Evolutionary conservation across 441 rosid genomes (phyloP).

Genomic region (Daphne laureola): DNA sequence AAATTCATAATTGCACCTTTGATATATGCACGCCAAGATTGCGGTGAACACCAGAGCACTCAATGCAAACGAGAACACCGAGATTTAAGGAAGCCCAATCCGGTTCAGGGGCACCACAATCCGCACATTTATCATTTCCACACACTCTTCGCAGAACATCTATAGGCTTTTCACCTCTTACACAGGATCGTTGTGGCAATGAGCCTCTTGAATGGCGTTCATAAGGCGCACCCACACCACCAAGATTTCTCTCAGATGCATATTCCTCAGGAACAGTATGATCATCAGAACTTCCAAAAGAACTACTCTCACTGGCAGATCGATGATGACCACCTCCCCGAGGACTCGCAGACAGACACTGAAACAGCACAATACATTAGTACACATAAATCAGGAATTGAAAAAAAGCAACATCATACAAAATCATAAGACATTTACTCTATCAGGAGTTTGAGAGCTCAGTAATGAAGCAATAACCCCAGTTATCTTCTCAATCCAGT

Average conservation of each 20-base stretch:
- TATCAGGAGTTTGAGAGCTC: conserved; percentile 94
- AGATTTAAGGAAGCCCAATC: conserved; percentile 99
- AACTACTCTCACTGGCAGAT: conserved; percentile 98
- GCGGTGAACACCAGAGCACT: conserved; percentile 98
- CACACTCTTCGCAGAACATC: conserved; percentile 71
- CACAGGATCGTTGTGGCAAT: conserved; percentile 61
- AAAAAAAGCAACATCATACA: conserved; percentile 9
- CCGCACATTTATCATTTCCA: conserved; percentile 98
- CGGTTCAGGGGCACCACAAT: conserved; percentile 98
- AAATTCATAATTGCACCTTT: conserved; percentile 46
- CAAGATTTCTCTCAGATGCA: conserved; percentile 64
- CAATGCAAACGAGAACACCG: conserved; percentile 97
- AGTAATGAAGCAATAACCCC: conserved; percentile 99
- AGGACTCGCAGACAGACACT: conserved; percentile 77
- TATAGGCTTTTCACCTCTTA: conserved; percentile 88
- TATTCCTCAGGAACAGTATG: conserved; percentile 72
- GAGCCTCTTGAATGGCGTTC: conserved; percentile 59
- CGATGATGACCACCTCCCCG: conserved; percentile 97
- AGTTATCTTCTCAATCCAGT: conserved; percentile 98
- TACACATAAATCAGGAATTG: conserved; percentile 12
- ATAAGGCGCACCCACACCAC: conserved; percentile 38
- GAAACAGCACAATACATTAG: conserved; percentile 26
- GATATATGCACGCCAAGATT: conserved; percentile 99
- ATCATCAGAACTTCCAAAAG: conserved; percentile 97
- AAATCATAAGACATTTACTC: conserved; percentile 37